phyloP scores from a whole-genome alignment of 306 rosid species.

The Cucumis cinereus region DNA sequence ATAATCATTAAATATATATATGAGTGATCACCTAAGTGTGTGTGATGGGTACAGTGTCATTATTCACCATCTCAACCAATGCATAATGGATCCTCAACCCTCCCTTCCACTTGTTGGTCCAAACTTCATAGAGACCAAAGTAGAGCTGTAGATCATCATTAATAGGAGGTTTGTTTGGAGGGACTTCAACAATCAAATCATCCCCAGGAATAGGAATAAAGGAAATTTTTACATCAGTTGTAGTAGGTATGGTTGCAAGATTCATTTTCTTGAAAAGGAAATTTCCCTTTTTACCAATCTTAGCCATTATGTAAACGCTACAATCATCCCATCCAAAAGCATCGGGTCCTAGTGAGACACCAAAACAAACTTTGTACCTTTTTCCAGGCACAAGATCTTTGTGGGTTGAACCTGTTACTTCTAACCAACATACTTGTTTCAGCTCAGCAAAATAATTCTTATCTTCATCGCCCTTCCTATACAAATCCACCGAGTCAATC shows the following conservation, averaged over 20 bases:
- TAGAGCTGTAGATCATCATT: background rate
- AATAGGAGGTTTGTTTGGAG: rapidly evolving
- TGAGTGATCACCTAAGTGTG: too few relatives aligned
- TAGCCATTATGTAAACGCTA: background rate
- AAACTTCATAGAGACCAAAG: slow-evolving; percentile 13
- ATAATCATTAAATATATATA: too few relatives aligned
- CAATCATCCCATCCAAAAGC: slow-evolving; percentile 57
- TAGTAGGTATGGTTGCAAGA: background rate
- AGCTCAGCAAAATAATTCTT: slow-evolving; percentile 13
- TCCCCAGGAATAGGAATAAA: background rate
- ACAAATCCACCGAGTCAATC: too few relatives aligned
- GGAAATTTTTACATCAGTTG: too few relatives aligned
- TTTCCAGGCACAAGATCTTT: rapidly evolving
- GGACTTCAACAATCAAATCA: background rate
- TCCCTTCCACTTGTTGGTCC: slow-evolving; percentile 8
- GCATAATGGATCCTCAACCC: slow-evolving; percentile 9
- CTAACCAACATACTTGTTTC: slow-evolving; percentile 68
- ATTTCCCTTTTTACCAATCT: slow-evolving; percentile 24
- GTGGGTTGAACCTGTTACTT: slow-evolving; percentile 26
- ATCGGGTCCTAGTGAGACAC: slow-evolving; percentile 1
- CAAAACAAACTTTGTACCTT: slow-evolving; percentile 11
- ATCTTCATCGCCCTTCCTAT: too few relatives aligned
- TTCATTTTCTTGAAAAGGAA: background rate
- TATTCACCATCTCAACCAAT: background rate
- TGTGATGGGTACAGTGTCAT: too few relatives aligned